Conservation (phyloP, 208 protist genomes). For the Herpetomonas tarakana region DNA sequence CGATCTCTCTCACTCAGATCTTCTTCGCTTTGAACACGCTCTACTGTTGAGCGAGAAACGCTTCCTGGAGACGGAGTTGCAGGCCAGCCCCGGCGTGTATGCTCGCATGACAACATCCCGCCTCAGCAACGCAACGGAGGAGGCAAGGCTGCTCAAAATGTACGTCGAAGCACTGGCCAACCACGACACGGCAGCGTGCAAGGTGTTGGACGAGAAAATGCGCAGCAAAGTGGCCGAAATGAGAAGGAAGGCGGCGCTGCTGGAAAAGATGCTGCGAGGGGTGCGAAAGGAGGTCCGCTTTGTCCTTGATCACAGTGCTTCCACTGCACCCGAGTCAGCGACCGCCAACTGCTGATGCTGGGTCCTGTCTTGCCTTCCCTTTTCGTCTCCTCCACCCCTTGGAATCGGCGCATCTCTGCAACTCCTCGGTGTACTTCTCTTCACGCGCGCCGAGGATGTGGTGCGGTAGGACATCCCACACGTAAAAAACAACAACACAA, state of each 20-base stretch:
- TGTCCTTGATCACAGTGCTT: slow-evolving; percentile 5
- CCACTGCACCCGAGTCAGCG: background rate
- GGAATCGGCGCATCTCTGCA: too few relatives aligned
- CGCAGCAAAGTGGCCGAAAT: background rate
- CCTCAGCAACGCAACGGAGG: background rate
- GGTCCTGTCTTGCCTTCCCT: background rate
- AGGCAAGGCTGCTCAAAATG: background rate
- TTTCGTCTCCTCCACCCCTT: background rate
- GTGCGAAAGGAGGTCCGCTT: slow-evolving; percentile 7
- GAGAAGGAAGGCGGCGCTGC: slow-evolving; percentile 5
- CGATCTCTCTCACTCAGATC: too few relatives aligned
- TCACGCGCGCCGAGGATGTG: too few relatives aligned
- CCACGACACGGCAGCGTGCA: background rate
- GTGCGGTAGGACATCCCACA: too few relatives aligned
- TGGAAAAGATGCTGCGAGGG: slow-evolving; percentile 9
- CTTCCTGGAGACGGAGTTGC: slow-evolving; percentile 7
- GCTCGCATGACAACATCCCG: background rate
- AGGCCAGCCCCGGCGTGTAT: background rate
- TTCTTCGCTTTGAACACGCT: background rate
- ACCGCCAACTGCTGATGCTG: too few relatives aligned
- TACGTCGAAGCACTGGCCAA: slow-evolving; percentile 4
- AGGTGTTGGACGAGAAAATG: background rate
- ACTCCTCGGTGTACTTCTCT: too few relatives aligned
- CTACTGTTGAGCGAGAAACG: slow-evolving; percentile 2
- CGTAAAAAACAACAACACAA: too few relatives aligned